Conservation (phyloP, 768 basidiomycete genomes). For the Tulasnella sp. region DNA sequence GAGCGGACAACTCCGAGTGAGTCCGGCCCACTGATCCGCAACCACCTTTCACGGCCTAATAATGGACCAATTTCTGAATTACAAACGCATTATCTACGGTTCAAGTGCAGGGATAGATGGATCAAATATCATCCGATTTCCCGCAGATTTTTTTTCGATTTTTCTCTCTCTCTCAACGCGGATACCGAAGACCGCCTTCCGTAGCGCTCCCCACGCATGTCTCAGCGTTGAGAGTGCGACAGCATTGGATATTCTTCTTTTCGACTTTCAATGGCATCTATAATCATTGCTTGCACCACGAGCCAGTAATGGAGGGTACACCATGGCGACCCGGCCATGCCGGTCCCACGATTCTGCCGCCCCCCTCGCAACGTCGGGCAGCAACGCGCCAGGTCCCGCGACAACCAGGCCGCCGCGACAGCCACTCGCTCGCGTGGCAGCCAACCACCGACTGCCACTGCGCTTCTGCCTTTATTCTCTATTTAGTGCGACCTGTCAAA, state of each 20-base stretch:
- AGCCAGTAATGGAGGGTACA: background rate
- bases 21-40: background rate
- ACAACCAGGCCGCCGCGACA: constrained; percentile 1
- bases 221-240: background rate
- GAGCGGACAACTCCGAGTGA: background rate
- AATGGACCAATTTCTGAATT: constrained; percentile 3
- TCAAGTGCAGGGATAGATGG: constrained; percentile 1
- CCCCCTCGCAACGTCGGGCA: constrained; percentile 6
- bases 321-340: background rate
- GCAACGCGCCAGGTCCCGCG: constrained; percentile 8
- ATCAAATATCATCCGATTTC: constrained; percentile 2
- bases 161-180: background rate
- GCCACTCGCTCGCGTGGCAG: background rate
- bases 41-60: background rate
- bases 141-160: background rate
- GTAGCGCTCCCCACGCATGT: constrained; percentile 1
- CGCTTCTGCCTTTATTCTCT: background rate
- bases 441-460: background rate
- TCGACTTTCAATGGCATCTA: background rate
- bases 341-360: constrained; percentile 9
- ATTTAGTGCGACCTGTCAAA: background rate
- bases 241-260: background rate
- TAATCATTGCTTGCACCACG: background rate
- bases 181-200: constrained; percentile 4
- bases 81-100: constrained; percentile 5